phyloP scores from a whole-genome alignment of 2,329 filamentous ascomycete species.

The Cordyceps sp. region DNA sequence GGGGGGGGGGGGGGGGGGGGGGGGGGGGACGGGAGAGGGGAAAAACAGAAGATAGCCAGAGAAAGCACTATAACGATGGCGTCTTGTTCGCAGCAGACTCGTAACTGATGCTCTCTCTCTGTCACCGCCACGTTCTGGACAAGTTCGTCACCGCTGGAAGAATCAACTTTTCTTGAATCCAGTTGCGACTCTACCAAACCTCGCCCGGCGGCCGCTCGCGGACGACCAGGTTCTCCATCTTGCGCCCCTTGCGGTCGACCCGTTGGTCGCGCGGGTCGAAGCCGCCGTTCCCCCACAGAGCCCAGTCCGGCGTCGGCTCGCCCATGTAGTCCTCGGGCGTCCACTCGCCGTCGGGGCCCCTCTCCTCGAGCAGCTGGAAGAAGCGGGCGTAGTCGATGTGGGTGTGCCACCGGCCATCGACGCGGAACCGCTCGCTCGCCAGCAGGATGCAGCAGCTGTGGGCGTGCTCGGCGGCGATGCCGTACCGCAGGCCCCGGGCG shows the following conservation, averaged over 20 bases:
- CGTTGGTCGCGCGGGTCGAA: conserved; percentile 84
- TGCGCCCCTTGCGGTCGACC: conserved; percentile 72
- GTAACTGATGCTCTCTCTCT: no score
- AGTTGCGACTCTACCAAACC: conserved; percentile 4
- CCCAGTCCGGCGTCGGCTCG: conserved; percentile 77
- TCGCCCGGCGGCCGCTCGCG: conserved; percentile 12
- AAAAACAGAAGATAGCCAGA: no score
- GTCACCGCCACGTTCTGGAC: no score
- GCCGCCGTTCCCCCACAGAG: conserved; percentile 82
- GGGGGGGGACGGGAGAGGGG: no score
- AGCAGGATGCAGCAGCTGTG: conserved; percentile 88
- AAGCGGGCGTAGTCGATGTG: conserved; percentile 81
- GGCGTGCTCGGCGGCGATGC: conserved; percentile 86
- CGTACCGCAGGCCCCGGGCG: conserved; percentile 60
- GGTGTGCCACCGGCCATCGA: conserved; percentile 73
- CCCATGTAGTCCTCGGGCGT: conserved; percentile 83
- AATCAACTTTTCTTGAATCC: no score
- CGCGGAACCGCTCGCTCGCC: conserved; percentile 64
- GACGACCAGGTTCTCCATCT: conserved; percentile 27
- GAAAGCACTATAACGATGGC: no score
- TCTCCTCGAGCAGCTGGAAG: conserved; percentile 66
- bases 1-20: no score
- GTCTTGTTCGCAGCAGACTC: no score
- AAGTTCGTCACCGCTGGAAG: no score
- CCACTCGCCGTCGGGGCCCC: conserved; percentile 51